These are phyloP conservation scores for Pestalotiopsis sp. DNA, from an alignment of 2,329 filamentous ascomycete species.

Conservation along the genomic window DNA sequence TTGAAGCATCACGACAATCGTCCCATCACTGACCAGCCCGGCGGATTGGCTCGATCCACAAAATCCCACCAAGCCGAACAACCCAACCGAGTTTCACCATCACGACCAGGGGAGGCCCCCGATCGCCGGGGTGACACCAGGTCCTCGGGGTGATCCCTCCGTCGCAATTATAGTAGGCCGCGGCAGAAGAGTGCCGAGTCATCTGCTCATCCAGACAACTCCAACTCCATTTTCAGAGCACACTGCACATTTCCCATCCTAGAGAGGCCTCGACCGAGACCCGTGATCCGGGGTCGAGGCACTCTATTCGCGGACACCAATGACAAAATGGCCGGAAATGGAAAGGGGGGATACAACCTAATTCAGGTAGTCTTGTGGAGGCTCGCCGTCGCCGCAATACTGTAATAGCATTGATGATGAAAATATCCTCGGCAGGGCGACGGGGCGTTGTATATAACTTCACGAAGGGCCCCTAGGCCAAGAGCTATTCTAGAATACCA, in stretches of 20 bases:
- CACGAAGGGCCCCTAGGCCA: neutral
- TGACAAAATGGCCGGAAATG: neutral
- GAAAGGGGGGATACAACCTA: neutral
- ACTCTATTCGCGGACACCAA: constrained; percentile 10
- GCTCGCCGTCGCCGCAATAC: neutral
- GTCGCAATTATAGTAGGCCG: neutral
- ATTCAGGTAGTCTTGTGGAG: neutral
- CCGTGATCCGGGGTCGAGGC: neutral
- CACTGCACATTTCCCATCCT: neutral
- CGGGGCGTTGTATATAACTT: neutral
- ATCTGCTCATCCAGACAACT: neutral
- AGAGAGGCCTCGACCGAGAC: neutral
- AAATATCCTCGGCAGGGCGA: neutral
- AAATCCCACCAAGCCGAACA: neutral
- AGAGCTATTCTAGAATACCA: neutral
- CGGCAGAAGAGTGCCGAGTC: neutral
- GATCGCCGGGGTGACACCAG: neutral
- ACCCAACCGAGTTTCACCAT: constrained; percentile 7
- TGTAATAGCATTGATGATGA: neutral
- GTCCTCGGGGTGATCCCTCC: constrained; percentile 8
- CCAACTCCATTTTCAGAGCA: neutral
- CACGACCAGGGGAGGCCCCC: neutral
- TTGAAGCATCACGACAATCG: too few relatives aligned
- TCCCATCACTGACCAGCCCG: neutral
- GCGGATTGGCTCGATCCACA: neutral